Percentiles rank a stretch among this genome's conserved stretches.
phyloP scores from a whole-genome alignment of 73 alveolate genomes.

The Effrenium voratum region DNA sequence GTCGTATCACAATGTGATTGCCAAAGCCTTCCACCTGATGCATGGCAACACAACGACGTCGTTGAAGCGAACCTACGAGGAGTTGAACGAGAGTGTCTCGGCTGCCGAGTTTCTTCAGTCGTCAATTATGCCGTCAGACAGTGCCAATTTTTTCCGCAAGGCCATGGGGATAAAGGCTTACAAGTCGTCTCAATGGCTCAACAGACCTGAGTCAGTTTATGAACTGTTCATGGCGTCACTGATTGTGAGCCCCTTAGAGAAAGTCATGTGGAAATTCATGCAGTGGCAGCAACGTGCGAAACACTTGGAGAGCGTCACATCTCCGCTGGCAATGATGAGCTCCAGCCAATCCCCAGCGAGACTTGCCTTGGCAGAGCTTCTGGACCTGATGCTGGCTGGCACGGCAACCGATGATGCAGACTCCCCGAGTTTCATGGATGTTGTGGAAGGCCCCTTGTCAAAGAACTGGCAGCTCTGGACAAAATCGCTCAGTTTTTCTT shows the following conservation, averaged over 20 bases:
- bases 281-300: not conserved
- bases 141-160: not conserved
- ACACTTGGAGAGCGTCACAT: not conserved
- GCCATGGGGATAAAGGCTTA: not conserved
- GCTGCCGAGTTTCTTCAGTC: not conserved
- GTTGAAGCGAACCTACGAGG: not conserved
- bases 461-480: too few relatives aligned
- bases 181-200: not conserved
- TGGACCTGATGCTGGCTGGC: not conserved
- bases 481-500: too few relatives aligned
- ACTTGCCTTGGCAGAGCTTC: not conserved
- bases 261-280: not conserved
- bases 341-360: not conserved
- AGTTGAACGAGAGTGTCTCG: not conserved
- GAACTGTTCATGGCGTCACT: not conserved
- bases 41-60: not conserved
- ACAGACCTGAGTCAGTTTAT: not conserved
- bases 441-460: too few relatives aligned
- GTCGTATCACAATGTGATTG: not conserved
- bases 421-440: too few relatives aligned
- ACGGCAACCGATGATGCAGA: too few relatives aligned
- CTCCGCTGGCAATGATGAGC: not conserved
- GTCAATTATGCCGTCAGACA: not conserved
- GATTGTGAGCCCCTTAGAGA: not conserved
- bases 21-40: not conserved